Conservation (phyloP, 1,139 yeast species). For the Yamadazyma siamensis region DNA sequence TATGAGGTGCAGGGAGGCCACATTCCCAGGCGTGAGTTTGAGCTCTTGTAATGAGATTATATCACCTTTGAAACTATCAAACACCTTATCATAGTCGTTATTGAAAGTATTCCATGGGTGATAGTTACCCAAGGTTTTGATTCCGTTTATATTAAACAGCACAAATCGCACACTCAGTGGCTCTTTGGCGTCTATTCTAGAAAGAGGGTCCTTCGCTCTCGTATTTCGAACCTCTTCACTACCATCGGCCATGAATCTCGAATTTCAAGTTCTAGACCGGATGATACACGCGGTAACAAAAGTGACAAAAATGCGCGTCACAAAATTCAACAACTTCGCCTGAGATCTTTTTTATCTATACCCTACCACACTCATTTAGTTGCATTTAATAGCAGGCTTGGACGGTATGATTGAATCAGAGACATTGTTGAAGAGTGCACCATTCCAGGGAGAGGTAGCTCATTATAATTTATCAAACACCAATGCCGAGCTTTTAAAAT, state of each 20-base stretch:
- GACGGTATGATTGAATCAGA: conserved; percentile 32
- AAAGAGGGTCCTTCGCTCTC: conserved; percentile 2
- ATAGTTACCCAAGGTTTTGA: conserved; percentile 73
- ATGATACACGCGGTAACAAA: too few relatives aligned
- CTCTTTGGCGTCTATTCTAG: conserved; percentile 7
- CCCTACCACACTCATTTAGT: too few relatives aligned
- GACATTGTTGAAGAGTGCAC: conserved; percentile 33
- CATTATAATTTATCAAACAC: conserved; percentile 13
- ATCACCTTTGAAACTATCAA: conserved; percentile 63
- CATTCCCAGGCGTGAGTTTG: conserved; percentile 54
- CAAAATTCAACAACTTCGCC: too few relatives aligned
- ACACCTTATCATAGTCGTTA: conserved; percentile 46
- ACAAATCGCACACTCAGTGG: conserved; percentile 39
- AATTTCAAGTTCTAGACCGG: not conserved
- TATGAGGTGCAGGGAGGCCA: conserved; percentile 48
- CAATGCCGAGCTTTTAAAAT: conserved; percentile 43
- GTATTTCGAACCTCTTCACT: too few relatives aligned
- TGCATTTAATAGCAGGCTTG: not conserved
- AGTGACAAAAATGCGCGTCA: too few relatives aligned
- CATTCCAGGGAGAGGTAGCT: conserved; percentile 27
- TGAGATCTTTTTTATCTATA: too few relatives aligned
- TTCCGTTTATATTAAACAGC: conserved; percentile 84
- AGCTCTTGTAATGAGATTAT: conserved; percentile 82
- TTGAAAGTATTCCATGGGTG: conserved; percentile 71
- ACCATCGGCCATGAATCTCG: conserved; percentile 1